Evolutionary conservation across 805 yeast genomes (phyloP).

Genomic region (Sugiyamaella qingdaonensis): DNA sequence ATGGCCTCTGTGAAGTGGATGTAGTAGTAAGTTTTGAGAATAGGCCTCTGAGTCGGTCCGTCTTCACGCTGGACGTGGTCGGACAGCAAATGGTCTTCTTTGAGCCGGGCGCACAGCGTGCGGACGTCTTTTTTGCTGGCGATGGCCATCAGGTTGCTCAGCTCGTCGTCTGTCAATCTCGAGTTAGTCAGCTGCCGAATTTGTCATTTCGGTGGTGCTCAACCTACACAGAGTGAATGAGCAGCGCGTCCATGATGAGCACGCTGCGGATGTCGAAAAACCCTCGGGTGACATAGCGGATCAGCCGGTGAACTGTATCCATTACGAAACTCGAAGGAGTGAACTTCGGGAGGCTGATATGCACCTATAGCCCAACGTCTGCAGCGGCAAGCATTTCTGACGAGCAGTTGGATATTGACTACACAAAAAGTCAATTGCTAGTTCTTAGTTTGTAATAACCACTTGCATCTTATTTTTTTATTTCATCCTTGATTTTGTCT

Average conservation of each 20-base stretch:
- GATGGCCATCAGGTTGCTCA: conserved; percentile 73
- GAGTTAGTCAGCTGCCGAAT: conserved; percentile 4
- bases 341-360: no score
- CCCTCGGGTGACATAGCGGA: conserved; percentile 78
- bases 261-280: conserved; percentile 84
- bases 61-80: conserved; percentile 45
- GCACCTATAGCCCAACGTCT: no score
- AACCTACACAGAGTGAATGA: conserved; percentile 70
- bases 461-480: no score
- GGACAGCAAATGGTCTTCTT: conserved; percentile 77
- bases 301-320: conserved; percentile 46
- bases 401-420: no score
- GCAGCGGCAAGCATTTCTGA: no score
- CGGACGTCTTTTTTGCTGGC: conserved; percentile 77
- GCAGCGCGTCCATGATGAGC: conserved; percentile 77
- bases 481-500: no score
- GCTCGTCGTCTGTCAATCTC: conserved; percentile 78
- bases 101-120: conserved; percentile 69
- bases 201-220: neutral
- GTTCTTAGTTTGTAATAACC: no score
- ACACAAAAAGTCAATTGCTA: no score
- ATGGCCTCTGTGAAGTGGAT: conserved; percentile 90
- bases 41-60: conserved; percentile 58
- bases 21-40: conserved; percentile 75
- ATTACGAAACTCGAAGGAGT: conserved; percentile 14